Base-by-base conservation (phyloP, 805 yeast species). In the Suhomyces pyralidae region DNA sequence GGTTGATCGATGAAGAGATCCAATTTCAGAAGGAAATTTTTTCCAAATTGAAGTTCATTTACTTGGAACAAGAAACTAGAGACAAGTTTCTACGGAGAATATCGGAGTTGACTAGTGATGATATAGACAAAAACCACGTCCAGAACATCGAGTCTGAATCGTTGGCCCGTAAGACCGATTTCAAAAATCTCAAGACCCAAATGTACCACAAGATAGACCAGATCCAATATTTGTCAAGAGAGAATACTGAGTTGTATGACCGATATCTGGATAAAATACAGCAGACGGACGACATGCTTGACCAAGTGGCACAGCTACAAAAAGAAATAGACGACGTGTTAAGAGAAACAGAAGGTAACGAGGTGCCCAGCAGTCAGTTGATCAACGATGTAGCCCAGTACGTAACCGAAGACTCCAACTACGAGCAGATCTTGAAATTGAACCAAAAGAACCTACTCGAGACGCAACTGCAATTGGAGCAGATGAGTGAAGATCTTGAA, bases 31-130 rank as follows among this genome's bases (percentile, higher is more conserved):
- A 73, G 53, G 75, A 75, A 55, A 61, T 77, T 24, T 80, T 81
- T 53, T 77, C 80, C 15, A 78, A 84, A 53, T 69, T 86, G 42
- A 83, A 84, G 59, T 84, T 84, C 55, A 79, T 84, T 51, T 87
- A 83, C 61, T 64, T 85, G 42, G 93, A 87, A 63, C 88, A 85
- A 60, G 91, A 85, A 56, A 79, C 90, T 3, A 81, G 87, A 55
- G 88, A 85, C 57, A 79, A 81, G 64, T 86, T 87, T 65, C 68
- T 87, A 36, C 68, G 87, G 36, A 70, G 73, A 25, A 68, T 86
- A 8, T 69, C 82, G 10, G 72, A 67, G 49, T 68, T 66, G 51
- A 58, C 68, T 19, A 53, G 51, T n/a, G 53, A 55, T 1, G 56
- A 55, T 10, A 53, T 61, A 10, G 55, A 56, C 20, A 54, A 60